Evolutionary conservation across 176 grass and related monocot species (phyloP).

Genomic region (Oryza meyeriana): DNA sequence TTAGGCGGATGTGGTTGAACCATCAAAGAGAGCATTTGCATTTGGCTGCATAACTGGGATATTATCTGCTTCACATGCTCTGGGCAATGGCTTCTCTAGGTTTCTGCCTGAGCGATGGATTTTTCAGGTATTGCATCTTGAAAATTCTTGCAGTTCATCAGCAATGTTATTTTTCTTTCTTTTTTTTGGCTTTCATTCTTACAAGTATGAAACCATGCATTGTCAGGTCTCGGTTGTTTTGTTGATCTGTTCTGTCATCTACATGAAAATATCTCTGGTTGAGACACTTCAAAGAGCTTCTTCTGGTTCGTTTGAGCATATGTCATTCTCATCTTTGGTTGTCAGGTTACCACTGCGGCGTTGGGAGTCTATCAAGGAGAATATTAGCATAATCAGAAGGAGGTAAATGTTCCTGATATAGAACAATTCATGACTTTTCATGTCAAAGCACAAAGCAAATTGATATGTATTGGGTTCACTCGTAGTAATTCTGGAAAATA

Average conservation of each 20-base stretch:
- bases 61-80: constrained; percentile 65
- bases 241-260: constrained; percentile 58
- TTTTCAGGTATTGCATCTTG: constrained; percentile 53
- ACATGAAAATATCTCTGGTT: constrained; percentile 72
- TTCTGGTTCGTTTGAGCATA: constrained; percentile 25
- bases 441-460: background rate
- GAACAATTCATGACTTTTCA: no score
- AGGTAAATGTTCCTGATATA: constrained; percentile 27
- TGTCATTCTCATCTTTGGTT: constrained; percentile 35
- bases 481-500: background rate
- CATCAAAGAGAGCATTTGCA: constrained; percentile 52
- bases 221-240: constrained; percentile 64
- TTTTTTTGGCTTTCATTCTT: background rate
- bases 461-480: no score
- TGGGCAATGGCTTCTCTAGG: constrained; percentile 61
- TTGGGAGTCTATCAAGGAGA: constrained; percentile 66
- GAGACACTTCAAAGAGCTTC: constrained; percentile 57
- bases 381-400: constrained; percentile 44
- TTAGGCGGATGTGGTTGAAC: constrained; percentile 67
- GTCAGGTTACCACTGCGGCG: constrained; percentile 40
- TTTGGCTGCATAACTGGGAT: constrained; percentile 78
- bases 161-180: background rate
- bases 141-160: background rate
- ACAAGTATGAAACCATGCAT: background rate
- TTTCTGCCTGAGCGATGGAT: constrained; percentile 73